Evolutionary conservation across 1,284 basidiomycete species (phyloP).

Genomic region (Ceratobasidium sp.): DNA sequence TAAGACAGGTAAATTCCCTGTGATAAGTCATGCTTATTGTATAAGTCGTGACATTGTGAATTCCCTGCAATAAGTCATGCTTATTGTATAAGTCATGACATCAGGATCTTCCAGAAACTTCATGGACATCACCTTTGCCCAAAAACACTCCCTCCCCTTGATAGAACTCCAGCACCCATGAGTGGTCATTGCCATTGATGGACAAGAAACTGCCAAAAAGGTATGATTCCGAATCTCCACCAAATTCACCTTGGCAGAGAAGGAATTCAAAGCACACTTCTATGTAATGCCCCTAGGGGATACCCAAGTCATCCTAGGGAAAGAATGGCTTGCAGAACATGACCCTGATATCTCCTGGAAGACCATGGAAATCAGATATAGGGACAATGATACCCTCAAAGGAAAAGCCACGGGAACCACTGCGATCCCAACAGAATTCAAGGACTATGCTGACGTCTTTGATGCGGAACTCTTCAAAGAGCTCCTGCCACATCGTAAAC

Average conservation of each 20-base stretch:
- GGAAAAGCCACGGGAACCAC: not conserved
- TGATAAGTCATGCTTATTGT: too few species aligned
- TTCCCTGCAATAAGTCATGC: too few species aligned
- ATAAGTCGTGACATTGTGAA: too few species aligned
- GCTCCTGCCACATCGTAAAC: slow-evolving; percentile 39
- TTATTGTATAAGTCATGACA: too few species aligned
- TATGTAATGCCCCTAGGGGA: slow-evolving; percentile 6
- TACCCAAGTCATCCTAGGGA: slow-evolving; percentile 40
- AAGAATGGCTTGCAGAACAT: slow-evolving; percentile 40
- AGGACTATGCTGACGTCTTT: slow-evolving; percentile 42
- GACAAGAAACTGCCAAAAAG: not conserved
- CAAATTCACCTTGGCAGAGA: not conserved
- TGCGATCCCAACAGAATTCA: slow-evolving; percentile 38
- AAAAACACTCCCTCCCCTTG: too few species aligned
- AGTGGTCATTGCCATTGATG: not conserved
- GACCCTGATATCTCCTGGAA: slow-evolving; percentile 43
- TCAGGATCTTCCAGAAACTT: not conserved
- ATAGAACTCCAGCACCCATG: not conserved
- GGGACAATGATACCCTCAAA: not conserved
- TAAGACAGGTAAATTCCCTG: too few species aligned
- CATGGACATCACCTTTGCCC: not conserved
- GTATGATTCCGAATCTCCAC: not conserved
- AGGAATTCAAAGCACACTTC: not conserved
- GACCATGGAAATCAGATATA: not conserved
- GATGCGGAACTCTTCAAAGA: slow-evolving; percentile 25